Percentiles rank a stretch among this genome's conserved stretches.
These are phyloP conservation scores for Cercophora scortea DNA, from an alignment of 495 filamentous ascomycete species.

Conservation along the genomic window DNA sequence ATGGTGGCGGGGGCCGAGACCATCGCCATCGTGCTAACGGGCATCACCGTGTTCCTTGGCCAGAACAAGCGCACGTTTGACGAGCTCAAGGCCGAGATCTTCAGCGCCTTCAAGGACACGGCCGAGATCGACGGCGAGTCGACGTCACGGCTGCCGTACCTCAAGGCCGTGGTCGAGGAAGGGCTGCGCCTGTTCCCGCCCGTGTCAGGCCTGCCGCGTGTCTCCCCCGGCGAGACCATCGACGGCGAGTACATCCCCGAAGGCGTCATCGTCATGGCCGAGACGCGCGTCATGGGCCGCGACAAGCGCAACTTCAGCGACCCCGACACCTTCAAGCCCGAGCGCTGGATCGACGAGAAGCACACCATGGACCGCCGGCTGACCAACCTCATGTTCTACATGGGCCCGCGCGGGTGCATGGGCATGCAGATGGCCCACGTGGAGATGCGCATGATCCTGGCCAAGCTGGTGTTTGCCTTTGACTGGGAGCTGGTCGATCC, in stretches of 20 bases:
- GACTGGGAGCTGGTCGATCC: slow-evolving; percentile 27
- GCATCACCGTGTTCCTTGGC: slow-evolving; percentile 42
- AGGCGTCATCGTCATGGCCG: slow-evolving; percentile 20
- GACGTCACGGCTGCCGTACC: slow-evolving; percentile 26
- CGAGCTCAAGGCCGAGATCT: slow-evolving; percentile 35
- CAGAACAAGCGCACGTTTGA: slow-evolving; percentile 26
- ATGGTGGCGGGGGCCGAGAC: slow-evolving; percentile 47
- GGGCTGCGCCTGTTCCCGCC: slow-evolving; percentile 32
- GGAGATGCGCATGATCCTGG: slow-evolving; percentile 43
- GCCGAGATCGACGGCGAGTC: slow-evolving; percentile 38
- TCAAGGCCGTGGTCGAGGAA: slow-evolving; percentile 39
- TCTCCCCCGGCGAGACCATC: slow-evolving; percentile 22
- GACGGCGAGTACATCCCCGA: slow-evolving; percentile 19
- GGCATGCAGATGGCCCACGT: slow-evolving; percentile 43
- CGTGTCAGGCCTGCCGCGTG: slow-evolving; percentile 19
- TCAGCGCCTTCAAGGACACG: slow-evolving; percentile 30
- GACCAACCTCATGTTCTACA: slow-evolving; percentile 43
- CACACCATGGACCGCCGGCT: slow-evolving; percentile 31
- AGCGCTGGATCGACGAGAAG: slow-evolving; percentile 37
- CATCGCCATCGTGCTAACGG: slow-evolving; percentile 40
- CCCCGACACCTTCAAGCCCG: slow-evolving; percentile 23
- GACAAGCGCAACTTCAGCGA: slow-evolving; percentile 8
- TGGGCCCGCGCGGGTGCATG: slow-evolving; percentile 49
- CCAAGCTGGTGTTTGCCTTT: slow-evolving; percentile 43
- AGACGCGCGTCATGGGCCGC: slow-evolving; percentile 17